phyloP scores from a whole-genome alignment of 192 early-diverging fungal species.

The Entomortierella parvispora region DNA sequence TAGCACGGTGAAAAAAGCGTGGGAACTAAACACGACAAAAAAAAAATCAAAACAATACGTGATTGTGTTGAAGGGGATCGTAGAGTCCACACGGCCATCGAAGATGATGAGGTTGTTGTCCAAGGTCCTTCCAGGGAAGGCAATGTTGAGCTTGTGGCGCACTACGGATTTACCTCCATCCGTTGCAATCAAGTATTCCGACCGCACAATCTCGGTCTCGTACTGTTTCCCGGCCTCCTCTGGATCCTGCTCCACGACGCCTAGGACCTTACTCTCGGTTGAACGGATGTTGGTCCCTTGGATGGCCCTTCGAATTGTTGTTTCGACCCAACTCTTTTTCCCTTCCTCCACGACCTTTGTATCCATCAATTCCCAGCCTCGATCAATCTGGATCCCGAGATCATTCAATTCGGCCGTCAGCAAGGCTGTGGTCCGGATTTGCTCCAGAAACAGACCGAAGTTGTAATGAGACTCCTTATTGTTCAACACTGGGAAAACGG shows the following conservation, averaged over 20 bases:
- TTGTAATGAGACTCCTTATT: constrained; percentile 37
- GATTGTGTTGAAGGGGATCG: constrained; percentile 18
- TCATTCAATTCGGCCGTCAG: constrained; percentile 18
- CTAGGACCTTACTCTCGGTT: constrained; percentile 35
- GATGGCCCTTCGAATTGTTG: constrained; percentile 25
- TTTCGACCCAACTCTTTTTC: constrained; percentile 33
- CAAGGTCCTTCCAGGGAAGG: constrained; percentile 43
- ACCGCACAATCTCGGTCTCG: constrained; percentile 19
- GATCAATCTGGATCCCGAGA: constrained; percentile 30
- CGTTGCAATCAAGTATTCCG: constrained; percentile 44
- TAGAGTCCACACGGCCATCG: constrained; percentile 39
- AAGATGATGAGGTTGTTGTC: constrained; percentile 40
- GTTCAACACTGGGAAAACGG: constrained; percentile 3
- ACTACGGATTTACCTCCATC: constrained; percentile 53
- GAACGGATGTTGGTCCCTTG: constrained; percentile 25
- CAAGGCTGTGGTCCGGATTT: constrained; percentile 11
- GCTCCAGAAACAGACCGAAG: constrained; percentile 37
- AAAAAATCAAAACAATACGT: constrained; percentile 15
- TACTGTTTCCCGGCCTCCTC: constrained; percentile 35
- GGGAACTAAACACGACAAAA: not conserved
- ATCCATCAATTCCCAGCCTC: constrained; percentile 43
- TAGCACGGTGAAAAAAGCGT: no score
- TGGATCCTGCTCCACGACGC: constrained; percentile 28
- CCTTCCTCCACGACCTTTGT: constrained; percentile 33
- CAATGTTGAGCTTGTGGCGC: constrained; percentile 41